Conservation (phyloP, 495 filamentous ascomycete species). For the Aspergillus indologenus region DNA sequence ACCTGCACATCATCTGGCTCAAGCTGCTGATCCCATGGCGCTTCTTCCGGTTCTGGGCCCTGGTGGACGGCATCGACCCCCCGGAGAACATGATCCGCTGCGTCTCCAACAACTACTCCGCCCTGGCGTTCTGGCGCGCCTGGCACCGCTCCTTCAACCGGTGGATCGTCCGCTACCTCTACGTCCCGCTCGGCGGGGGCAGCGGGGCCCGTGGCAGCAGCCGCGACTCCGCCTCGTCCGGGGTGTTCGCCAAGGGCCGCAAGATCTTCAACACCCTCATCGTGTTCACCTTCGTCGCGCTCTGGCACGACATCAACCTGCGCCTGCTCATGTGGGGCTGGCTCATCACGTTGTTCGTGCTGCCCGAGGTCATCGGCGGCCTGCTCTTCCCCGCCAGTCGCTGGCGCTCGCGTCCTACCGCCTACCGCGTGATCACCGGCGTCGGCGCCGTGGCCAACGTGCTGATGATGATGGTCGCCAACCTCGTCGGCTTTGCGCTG, state of each 20-base stretch:
- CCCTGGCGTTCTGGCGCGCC: conserved; percentile 88
- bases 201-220: conserved; percentile 57
- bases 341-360: conserved; percentile 88
- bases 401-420: conserved; percentile 63
- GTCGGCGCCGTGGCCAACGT: conserved; percentile 84
- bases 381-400: conserved; percentile 66
- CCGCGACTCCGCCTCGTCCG: conserved; percentile 27
- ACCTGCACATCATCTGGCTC: conserved; percentile 95
- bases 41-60: conserved; percentile 92
- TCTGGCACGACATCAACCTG: conserved; percentile 98
- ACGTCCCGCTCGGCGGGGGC: conserved; percentile 80
- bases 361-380: conserved; percentile 76
- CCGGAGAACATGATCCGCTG: conserved; percentile 99
- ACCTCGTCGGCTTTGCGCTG: conserved; percentile 91
- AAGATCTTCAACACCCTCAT: conserved; percentile 66
- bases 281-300: conserved; percentile 96
- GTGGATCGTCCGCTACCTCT: conserved; percentile 93
- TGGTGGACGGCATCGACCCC: conserved; percentile 87
- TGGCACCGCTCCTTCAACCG: conserved; percentile 96
- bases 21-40: conserved; percentile 97
- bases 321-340: conserved; percentile 93
- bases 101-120: conserved; percentile 91
- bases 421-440: conserved; percentile 77
- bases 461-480: conserved; percentile 94
- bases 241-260: conserved; percentile 29